Evolutionary conservation across 2,329 filamentous ascomycete genomes (phyloP).

Genomic region (Penicillium sp.): DNA sequence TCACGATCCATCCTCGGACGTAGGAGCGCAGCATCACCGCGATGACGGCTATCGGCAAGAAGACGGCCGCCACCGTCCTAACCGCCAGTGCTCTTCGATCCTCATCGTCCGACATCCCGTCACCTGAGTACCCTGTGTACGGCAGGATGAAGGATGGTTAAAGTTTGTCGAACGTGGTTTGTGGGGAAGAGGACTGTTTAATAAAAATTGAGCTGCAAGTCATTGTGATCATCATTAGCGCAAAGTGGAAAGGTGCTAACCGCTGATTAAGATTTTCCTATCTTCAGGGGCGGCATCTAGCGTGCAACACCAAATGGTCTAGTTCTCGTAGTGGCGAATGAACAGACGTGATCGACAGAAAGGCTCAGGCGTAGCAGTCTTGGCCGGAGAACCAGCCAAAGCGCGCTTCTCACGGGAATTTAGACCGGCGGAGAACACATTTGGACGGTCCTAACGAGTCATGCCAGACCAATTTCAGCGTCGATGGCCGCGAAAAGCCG

Average conservation of each 20-base stretch:
- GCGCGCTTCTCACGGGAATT: not conserved
- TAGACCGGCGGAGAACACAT: not conserved
- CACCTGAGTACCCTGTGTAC: not conserved
- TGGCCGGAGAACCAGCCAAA: not conserved
- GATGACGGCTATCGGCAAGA: slow-evolving; percentile 34
- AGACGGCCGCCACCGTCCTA: slow-evolving; percentile 32
- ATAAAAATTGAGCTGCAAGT: slow-evolving; percentile 4
- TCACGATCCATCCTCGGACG: slow-evolving; percentile 37
- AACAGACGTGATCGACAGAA: slow-evolving; percentile 1
- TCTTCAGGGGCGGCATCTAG: slow-evolving; percentile 5
- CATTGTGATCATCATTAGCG: slow-evolving; percentile 4
- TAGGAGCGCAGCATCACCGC: slow-evolving; percentile 38
- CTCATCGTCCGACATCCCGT: slow-evolving; percentile 25
- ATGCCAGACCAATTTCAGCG: not conserved
- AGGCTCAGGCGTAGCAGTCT: no score
- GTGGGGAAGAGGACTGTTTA: slow-evolving; percentile 9
- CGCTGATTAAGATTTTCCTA: not conserved
- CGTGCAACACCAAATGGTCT: not conserved
- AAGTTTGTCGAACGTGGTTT: slow-evolving; percentile 3
- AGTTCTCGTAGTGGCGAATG: not conserved
- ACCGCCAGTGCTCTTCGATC: slow-evolving; percentile 31
- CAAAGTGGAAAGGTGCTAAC: not conserved
- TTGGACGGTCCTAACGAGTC: not conserved
- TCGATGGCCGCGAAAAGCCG: not conserved
- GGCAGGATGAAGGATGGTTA: not conserved